A percentile compares a stretch with the other conserved stretches of the same genome.
Evolutionary conservation across 1,284 basidiomycete species (phyloP).

Genomic region (Ustilago sp.): DNA sequence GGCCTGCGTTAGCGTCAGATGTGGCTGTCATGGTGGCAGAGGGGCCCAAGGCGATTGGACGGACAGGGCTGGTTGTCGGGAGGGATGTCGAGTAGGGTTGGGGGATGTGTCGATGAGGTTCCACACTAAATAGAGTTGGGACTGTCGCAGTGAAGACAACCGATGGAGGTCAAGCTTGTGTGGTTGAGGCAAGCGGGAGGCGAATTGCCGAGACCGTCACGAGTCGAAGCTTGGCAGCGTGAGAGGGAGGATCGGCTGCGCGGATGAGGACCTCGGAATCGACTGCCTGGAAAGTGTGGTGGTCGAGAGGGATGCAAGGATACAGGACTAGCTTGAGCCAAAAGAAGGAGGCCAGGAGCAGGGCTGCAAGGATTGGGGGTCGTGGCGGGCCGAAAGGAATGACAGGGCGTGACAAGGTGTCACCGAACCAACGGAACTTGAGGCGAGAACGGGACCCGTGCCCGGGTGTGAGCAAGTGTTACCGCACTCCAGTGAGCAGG

Average conservation of each 20-base stretch:
- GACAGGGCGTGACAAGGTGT: neutral
- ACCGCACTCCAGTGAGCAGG: neutral
- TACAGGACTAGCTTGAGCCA: neutral
- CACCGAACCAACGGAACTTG: neutral
- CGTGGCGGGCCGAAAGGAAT: neutral
- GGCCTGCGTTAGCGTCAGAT: conserved; percentile 18
- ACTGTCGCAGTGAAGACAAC: neutral
- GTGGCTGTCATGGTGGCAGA: conserved; percentile 9
- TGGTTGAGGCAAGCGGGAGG: neutral
- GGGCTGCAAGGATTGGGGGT: neutral
- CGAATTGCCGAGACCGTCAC: neutral
- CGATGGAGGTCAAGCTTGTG: neutral
- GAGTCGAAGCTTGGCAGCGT: neutral
- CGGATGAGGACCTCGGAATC: conserved; percentile 15
- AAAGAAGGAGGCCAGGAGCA: neutral
- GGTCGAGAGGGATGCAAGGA: neutral
- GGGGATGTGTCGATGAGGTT: neutral
- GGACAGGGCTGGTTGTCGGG: neutral
- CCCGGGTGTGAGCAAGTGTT: neutral
- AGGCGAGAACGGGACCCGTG: neutral
- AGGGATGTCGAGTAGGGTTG: neutral
- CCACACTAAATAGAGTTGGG: neutral
- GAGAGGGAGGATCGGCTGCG: neutral
- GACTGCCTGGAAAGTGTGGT: neutral
- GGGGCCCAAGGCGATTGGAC: neutral